A percentile compares a stretch with the other conserved stretches of the same genome.
These are phyloP conservation scores for Herpetospermum pedunculosum DNA, from an alignment of 306 rosid genomes.

Conservation along the genomic window DNA sequence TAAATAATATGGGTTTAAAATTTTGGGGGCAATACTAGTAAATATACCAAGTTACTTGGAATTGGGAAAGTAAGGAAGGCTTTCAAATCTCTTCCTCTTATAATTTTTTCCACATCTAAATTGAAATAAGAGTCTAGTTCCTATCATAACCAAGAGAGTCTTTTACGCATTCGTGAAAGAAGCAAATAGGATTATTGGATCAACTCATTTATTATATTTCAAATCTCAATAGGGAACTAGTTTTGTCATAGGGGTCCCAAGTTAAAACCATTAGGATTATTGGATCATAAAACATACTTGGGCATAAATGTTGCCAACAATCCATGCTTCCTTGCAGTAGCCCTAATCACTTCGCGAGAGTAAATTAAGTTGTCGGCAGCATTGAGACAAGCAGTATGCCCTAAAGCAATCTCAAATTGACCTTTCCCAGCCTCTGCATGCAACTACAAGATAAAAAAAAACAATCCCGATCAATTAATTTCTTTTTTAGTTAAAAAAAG, in stretches of 20 bases:
- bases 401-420: constrained; percentile 64
- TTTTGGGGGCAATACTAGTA: too few relatives aligned
- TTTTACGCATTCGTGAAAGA: background rate
- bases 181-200: background rate
- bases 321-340: constrained; percentile 68
- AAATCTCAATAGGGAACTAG: background rate
- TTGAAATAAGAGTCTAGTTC: background rate
- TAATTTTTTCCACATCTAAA: background rate
- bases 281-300: constrained; percentile 40
- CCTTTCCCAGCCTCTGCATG: constrained; percentile 89
- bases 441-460: constrained; percentile 28
- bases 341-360: constrained; percentile 65
- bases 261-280: background rate
- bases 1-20: too few relatives aligned
- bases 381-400: constrained; percentile 39
- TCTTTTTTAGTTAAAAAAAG: background rate
- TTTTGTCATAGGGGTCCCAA: background rate
- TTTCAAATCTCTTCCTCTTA: background rate
- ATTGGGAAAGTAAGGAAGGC: background rate
- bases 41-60: too few relatives aligned
- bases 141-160: background rate
- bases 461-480: background rate
- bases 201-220: background rate
- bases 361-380: constrained; percentile 68
- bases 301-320: constrained; percentile 83